phyloP scores from a whole-genome alignment of 2,329 filamentous ascomycete genomes.

The Exophiala lecanii-corni region DNA sequence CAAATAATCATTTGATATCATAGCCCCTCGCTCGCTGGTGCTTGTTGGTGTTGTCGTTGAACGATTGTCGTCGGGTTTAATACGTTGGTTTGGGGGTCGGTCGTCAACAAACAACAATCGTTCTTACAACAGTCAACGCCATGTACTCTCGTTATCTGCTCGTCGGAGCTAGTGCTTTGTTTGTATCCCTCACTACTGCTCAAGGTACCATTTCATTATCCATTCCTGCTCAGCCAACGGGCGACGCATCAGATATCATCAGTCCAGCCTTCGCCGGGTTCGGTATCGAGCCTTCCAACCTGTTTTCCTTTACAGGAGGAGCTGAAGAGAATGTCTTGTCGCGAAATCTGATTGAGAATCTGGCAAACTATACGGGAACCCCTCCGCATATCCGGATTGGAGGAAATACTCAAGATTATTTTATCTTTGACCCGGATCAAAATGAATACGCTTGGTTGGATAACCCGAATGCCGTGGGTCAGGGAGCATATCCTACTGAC shows the following conservation, averaged over 20 bases:
- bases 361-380: constrained; percentile 46
- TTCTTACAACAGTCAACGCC: no score
- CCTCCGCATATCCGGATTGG: constrained; percentile 48
- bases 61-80: no score
- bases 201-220: constrained; percentile 17
- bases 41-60: no score
- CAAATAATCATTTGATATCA: no score
- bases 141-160: constrained; percentile 20
- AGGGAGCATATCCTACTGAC: constrained; percentile 40
- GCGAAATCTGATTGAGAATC: constrained; percentile 46
- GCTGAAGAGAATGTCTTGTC: constrained; percentile 41
- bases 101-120: no score
- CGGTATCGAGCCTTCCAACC: constrained; percentile 50
- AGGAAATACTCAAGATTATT: constrained; percentile 50
- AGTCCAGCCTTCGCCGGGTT: constrained; percentile 47
- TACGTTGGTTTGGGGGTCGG: no score
- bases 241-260: constrained; percentile 28
- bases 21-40: no score
- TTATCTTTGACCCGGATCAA: constrained; percentile 40
- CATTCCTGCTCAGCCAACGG: constrained; percentile 17
- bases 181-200: constrained; percentile 12
- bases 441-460: constrained; percentile 33
- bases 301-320: constrained; percentile 48
- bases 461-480: constrained; percentile 31
- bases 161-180: constrained; percentile 13